Percentiles rank a stretch among this genome's conserved stretches.
Conservation (phyloP, 208 protist species). For the Borovskyia barvae region DNA sequence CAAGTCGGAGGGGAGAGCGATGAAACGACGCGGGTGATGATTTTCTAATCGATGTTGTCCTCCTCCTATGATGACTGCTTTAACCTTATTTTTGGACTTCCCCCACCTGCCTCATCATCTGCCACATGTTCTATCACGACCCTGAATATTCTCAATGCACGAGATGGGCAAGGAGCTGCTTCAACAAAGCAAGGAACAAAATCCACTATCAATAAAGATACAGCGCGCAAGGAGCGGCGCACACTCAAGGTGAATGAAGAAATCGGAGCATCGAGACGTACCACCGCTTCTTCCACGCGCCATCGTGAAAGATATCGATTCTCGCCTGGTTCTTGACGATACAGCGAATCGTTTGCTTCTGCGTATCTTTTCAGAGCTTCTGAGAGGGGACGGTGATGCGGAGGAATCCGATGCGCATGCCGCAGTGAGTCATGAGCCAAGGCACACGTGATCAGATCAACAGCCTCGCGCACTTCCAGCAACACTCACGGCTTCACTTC, state of each 20-base stretch:
- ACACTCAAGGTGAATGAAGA: not conserved
- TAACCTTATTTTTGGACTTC: too few relatives aligned
- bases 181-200: too few relatives aligned
- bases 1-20: too few relatives aligned
- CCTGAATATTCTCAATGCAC: too few relatives aligned
- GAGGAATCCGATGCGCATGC: not conserved
- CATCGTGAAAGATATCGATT: conserved; percentile 36
- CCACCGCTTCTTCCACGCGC: conserved; percentile 29
- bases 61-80: too few relatives aligned
- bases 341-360: conserved; percentile 27
- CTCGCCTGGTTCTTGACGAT: conserved; percentile 37
- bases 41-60: too few relatives aligned
- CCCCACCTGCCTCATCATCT: too few relatives aligned
- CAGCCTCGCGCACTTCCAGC: conserved; percentile 84
- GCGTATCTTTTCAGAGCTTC: conserved; percentile 27
- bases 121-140: too few relatives aligned
- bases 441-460: conserved; percentile 55
- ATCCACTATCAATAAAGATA: too few relatives aligned
- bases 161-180: too few relatives aligned
- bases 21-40: too few relatives aligned
- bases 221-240: too few relatives aligned
- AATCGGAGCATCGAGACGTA: conserved; percentile 2
- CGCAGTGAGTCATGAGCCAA: conserved; percentile 8
- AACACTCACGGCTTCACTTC: conserved; percentile 91
- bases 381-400: conserved; percentile 8